Evolutionary conservation across 371 early-diverging fungal genomes (phyloP), one percentile per base, ranked within the genome.

Genomic region (Mortierella polycephala): DNA sequence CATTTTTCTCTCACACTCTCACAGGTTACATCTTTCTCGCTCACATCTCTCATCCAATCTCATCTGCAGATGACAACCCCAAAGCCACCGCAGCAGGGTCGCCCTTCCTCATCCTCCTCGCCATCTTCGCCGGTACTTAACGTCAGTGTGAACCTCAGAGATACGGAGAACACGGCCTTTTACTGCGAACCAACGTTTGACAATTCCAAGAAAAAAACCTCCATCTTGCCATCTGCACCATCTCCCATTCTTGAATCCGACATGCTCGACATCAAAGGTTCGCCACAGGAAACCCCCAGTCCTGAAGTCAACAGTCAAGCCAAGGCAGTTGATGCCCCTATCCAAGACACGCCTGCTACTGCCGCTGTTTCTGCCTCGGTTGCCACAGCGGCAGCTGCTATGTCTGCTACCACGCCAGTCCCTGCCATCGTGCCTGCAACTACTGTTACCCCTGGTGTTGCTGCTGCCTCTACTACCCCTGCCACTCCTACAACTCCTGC

Each of bases 101-200:
- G 55, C 18, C 41, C 55, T 18, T 49, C 62, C 51, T 44, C 57
- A 45, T 39, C 64, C 39, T 61, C 70, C 40, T 21, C 57, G 54
- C 66, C 75, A n/a, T 45, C 68, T 37, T 69, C 75, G 54, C 66
- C 69, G 20, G 52, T 37, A 16, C 60, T 20, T 41, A 60, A 60
- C n/a, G 39, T 52, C 60, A 42, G 51, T 23, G 40, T 63, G 42
- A 59, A 20, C 51, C 63, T 59, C 64, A 63, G n/a, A 13, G 46
- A 50, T 47, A 16, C 53, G 13, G 69, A 68, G 50, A 64, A 68
- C 64, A 18, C 49, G 51, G 75, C 60, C 53, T 74, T 74, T 60
- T 74, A 57, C 57, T 51, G 60, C 40, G 69, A 62, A 52, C 75
- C 75, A 4, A 59, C 16, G 46, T 59, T 70, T 23, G 58, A 45